Evolutionary conservation across 2,329 filamentous ascomycete species (phyloP).

Genomic region (Pestalotiopsis sp.): DNA sequence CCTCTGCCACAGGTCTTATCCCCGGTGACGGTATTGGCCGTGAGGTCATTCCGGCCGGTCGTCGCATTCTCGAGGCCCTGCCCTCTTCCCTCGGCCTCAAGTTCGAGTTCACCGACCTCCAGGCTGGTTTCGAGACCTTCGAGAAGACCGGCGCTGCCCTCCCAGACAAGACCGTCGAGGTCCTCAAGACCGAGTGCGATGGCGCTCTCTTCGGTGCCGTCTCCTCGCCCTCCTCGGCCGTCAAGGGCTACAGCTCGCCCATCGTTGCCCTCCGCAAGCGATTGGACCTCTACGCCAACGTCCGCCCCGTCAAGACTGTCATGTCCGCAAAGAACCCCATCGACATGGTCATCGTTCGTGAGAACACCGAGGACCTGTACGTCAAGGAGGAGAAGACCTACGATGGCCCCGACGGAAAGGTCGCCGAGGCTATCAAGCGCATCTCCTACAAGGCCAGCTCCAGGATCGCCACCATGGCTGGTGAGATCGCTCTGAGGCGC

Average conservation of each 20-base stretch:
- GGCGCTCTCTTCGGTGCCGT: constrained; percentile 97
- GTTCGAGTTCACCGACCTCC: constrained; percentile 91
- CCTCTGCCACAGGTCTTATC: constrained; percentile 72
- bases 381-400: constrained; percentile 94
- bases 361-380: constrained; percentile 98
- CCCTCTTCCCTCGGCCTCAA: constrained; percentile 88
- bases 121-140: constrained; percentile 93
- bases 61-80: constrained; percentile 88
- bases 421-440: constrained; percentile 97
- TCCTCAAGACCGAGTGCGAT: constrained; percentile 89
- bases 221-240: constrained; percentile 84
- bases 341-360: constrained; percentile 96
- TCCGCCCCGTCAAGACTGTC: constrained; percentile 90
- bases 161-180: constrained; percentile 86
- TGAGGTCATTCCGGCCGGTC: constrained; percentile 95
- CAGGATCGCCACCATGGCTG: constrained; percentile 90
- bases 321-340: constrained; percentile 69
- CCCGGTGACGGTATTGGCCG: constrained; percentile 97
- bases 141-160: constrained; percentile 86
- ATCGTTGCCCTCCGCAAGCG: constrained; percentile 96
- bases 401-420: constrained; percentile 74
- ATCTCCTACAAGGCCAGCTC: constrained; percentile 84
- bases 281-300: constrained; percentile 95
- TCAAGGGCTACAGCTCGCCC: constrained; percentile 93
- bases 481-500: constrained; percentile 87